Evolutionary conservation across 305 asterid species (phyloP).

Genomic region (Euphrasia arctica): DNA sequence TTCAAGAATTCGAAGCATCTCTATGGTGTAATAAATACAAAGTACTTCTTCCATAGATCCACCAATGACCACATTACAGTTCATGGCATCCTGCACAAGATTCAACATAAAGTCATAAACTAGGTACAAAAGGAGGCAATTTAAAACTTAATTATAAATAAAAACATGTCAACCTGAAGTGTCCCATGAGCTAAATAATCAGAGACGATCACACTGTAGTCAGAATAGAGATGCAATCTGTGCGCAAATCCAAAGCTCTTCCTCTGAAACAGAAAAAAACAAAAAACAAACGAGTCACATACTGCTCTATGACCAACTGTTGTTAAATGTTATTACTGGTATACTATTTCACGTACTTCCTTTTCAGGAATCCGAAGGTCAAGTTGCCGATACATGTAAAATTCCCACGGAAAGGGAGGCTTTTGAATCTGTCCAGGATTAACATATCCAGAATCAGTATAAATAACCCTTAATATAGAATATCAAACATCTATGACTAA

Average conservation of each 20-base stretch:
- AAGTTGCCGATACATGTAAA: slow-evolving; percentile 91
- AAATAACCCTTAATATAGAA: slow-evolving; percentile 25
- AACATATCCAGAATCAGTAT: slow-evolving; percentile 23
- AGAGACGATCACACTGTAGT: slow-evolving; percentile 83
- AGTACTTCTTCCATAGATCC: slow-evolving; percentile 84
- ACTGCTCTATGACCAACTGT: slow-evolving; percentile 19
- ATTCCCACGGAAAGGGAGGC: slow-evolving; percentile 99
- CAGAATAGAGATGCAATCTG: slow-evolving; percentile 81
- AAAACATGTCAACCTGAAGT: slow-evolving; percentile 68
- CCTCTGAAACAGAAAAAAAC: slow-evolving; percentile 60
- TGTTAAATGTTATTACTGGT: slow-evolving; percentile 6
- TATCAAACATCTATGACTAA: slow-evolving; percentile 15
- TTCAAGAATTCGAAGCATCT: slow-evolving; percentile 87
- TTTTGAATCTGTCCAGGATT: slow-evolving; percentile 65
- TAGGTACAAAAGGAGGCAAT: slow-evolving; percentile 18
- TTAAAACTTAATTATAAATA: slow-evolving; percentile 3
- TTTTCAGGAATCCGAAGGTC: slow-evolving; percentile 70
- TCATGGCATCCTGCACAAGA: slow-evolving; percentile 78
- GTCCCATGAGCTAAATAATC: slow-evolving; percentile 83
- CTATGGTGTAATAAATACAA: slow-evolving; percentile 86
- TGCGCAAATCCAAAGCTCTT: slow-evolving; percentile 80
- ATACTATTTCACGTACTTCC: slow-evolving; percentile 46
- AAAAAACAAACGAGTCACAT: slow-evolving; percentile 23
- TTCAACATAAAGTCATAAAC: slow-evolving; percentile 23
- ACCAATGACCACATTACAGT: slow-evolving; percentile 55